Evolutionary conservation across 75 land plant genomes (phyloP), one percentile per base, ranked within the genome.

Genomic region (Adiantum capillusveneris): DNA sequence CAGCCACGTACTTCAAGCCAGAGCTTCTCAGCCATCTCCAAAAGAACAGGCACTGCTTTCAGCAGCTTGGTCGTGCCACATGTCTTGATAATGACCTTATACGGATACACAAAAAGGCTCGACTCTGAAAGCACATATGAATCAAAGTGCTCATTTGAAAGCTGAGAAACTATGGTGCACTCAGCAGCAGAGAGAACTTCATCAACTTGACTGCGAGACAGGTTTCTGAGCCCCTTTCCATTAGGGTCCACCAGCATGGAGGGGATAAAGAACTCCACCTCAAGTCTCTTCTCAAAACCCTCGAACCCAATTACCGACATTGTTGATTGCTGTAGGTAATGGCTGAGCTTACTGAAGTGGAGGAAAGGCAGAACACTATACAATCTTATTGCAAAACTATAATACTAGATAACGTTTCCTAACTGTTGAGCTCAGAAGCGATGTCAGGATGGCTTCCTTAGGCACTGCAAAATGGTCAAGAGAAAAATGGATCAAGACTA

Each of bases 11-110:
- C 73, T 6, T 45, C 11, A 25, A 87, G 74, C 6, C 66, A 67
- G 17, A 87, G 43, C 9, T 28, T 0, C 0, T 27, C 45, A 25
- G 88, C 79, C 53, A 61, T 28, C 44, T 65, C 58, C 28, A 87
- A 60, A 44, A 87, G 69, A 12, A 68, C 63, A 22, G 87, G 81
- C 45, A 87, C 58, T 11, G 91, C 62, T 14, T 64, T 58, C 9
- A 87, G 81, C 9, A 87, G 65, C 63, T 78, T 88, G 3, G 87
- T 84, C 9, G 91, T 87, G 59, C 87, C 91, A 63, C 91, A 87
- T 6, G 91, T 87, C 68, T 87, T 87, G 60, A 87, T 56, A 52
- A 84, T 73, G 41, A 87, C 59, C 72, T 81, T 84, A 70, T 69
- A 74, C 31, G 86, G 78, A 41, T 76, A 77, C 50, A 78, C 53